Evolutionary conservation across 2,329 filamentous ascomycete genomes (phyloP), one percentile per base, ranked within the genome.

Genomic region (Hansfordia pulvinata): DNA sequence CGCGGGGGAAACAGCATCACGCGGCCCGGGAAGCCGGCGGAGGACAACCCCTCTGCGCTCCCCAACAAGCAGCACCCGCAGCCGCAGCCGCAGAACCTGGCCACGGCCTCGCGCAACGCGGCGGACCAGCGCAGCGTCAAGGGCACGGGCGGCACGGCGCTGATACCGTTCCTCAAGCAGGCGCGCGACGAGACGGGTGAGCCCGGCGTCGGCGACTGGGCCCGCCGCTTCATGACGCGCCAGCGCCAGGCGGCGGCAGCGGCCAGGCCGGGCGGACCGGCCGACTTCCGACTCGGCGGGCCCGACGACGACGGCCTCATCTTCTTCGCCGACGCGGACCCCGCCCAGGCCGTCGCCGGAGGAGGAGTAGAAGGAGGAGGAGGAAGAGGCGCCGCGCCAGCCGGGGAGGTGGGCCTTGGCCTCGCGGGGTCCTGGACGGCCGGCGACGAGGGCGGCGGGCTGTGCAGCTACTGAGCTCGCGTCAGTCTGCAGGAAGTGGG

Each of bases 81-180:
- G 10, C 20, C 12, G 17, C 27, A 19, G 13, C 11, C 6, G 19
- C 11, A 28, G 28, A 83, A 86, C 37, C 61, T 86, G 9, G 74
- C 75, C 2, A 63, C 68, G 3, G 64, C 69, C 2, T 68, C 66
- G 3, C 53, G 56, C 10, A 56, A 60, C 26, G 44, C 49, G 10
- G 54, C 58, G 25, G n/a, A n/a, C n/a, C 56, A 62, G 34, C 56
- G 58, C 43, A 77, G 77, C 26, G 66, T 93, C 16, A 82, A 80
- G 23, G 90, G 90, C 2, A 98, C 90, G 0, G 90, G 90, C 10
- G 90, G 90, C 10, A 96, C 90, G 0, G 82, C 86, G 0, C 60
- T 98, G 30, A 94, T 98, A 30, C 83, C 88, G 0, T 98, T 98
- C 54, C 60, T 98, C 34, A 94, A 96, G 54, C 90, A 98, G 54